A percentile compares a stretch with the other conserved stretches of the same genome.
Evolutionary conservation across 495 filamentous ascomycete species (phyloP).

Genomic region (Chaetomidium leptoderma): DNA sequence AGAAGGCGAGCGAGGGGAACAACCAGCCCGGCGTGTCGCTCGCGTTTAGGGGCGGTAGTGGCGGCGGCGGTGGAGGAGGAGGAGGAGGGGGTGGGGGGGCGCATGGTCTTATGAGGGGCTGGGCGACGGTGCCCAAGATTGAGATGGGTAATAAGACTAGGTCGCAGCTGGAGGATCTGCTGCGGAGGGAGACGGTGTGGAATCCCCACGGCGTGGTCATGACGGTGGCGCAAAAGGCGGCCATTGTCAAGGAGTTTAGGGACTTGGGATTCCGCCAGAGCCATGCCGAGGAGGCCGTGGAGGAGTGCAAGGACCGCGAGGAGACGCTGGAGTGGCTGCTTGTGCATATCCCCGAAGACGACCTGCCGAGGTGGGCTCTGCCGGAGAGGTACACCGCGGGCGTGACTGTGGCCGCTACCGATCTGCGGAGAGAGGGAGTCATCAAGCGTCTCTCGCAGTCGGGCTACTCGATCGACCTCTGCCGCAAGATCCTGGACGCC

Average conservation of each 20-base stretch:
- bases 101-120: conserved; percentile 58
- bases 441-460: conserved; percentile 76
- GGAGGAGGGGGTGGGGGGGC: conserved; percentile 18
- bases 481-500: conserved; percentile 65
- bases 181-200: conserved; percentile 76
- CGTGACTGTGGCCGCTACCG: conserved; percentile 72
- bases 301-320: conserved; percentile 85
- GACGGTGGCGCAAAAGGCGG: conserved; percentile 48
- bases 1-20: conserved; percentile 49
- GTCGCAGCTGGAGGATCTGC: conserved; percentile 68
- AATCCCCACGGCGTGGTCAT: conserved; percentile 72
- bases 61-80: conserved; percentile 15
- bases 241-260: conserved; percentile 68
- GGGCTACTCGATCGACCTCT: conserved; percentile 82
- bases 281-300: conserved; percentile 83
- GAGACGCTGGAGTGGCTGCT: conserved; percentile 89
- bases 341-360: conserved; percentile 94
- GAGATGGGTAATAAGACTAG: conserved; percentile 82
- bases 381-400: conserved; percentile 88
- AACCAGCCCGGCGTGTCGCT: conserved; percentile 48
- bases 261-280: conserved; percentile 76
- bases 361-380: conserved; percentile 81
- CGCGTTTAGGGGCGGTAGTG: conserved; percentile 31
- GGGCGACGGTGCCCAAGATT: conserved; percentile 80
- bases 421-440: conserved; percentile 70